phyloP scores from a whole-genome alignment of 306 rosid genomes.

The Cucurbita moschata region DNA sequence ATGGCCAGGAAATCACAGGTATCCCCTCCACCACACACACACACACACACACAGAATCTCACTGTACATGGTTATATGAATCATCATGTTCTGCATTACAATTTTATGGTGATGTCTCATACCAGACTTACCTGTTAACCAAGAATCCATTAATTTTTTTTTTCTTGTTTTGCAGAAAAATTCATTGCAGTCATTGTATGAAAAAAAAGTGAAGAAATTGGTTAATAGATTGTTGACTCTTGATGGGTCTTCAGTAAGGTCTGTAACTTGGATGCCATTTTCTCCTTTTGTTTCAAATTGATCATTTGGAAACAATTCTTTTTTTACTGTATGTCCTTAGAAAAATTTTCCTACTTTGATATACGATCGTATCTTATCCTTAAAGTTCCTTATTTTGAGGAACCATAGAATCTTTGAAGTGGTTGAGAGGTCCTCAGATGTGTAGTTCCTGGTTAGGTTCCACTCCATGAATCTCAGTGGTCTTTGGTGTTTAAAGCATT shows the following conservation, averaged over 20 bases:
- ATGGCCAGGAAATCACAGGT: neutral
- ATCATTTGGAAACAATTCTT: neutral
- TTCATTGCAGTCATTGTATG: conserved; percentile 48
- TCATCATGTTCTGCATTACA: neutral
- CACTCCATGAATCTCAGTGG: neutral
- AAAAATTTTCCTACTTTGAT: neutral
- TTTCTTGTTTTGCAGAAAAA: conserved; percentile 48
- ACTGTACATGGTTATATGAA: neutral
- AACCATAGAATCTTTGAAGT: neutral
- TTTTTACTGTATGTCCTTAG: neutral
- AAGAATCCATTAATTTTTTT: conserved; percentile 11
- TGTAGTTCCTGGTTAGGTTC: neutral
- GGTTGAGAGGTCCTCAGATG: neutral
- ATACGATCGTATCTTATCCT: neutral
- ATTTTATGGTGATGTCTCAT: neutral
- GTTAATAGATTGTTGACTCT: conserved; percentile 56
- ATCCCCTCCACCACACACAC: neutral
- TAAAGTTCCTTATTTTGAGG: neutral
- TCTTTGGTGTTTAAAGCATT: neutral
- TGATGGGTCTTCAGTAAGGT: conserved; percentile 56
- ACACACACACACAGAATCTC: neutral
- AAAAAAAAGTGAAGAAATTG: conserved; percentile 55
- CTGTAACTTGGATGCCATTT: conserved; percentile 10
- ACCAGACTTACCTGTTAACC: conserved; percentile 2
- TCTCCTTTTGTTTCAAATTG: neutral